Evolutionary conservation across 2,329 filamentous ascomycete genomes (phyloP).

Genomic region (Xylariaceae sp.): DNA sequence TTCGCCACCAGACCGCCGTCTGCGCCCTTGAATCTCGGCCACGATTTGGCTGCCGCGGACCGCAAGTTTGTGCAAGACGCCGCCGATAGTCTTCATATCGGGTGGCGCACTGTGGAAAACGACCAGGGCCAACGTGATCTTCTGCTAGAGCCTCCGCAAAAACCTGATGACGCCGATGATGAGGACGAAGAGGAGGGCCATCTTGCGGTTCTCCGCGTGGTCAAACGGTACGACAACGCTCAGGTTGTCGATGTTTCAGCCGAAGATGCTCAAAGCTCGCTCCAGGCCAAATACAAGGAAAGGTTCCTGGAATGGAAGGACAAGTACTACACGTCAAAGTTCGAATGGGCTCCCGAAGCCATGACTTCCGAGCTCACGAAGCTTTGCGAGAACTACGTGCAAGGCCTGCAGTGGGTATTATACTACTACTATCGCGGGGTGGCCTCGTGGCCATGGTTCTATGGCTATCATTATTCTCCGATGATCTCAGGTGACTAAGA

Average conservation of each 20-base stretch:
- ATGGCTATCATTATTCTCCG: conserved; percentile 91
- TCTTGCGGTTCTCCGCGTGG: conserved; percentile 74
- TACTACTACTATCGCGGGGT: conserved; percentile 98
- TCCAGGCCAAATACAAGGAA: conserved; percentile 78
- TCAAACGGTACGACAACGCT: conserved; percentile 87
- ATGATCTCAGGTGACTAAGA: conserved; percentile 69
- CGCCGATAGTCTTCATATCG: conserved; percentile 53
- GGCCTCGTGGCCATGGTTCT: conserved; percentile 98
- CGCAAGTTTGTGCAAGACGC: conserved; percentile 89
- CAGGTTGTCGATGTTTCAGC: conserved; percentile 71
- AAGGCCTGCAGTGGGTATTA: conserved; percentile 95
- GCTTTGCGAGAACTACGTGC: conserved; percentile 91
- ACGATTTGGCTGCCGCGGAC: conserved; percentile 69
- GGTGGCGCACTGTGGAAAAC: conserved; percentile 51
- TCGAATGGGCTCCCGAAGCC: conserved; percentile 75
- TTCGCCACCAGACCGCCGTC: conserved; percentile 66
- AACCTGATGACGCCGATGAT: conserved; percentile 42
- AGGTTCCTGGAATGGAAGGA: conserved; percentile 94
- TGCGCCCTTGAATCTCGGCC: conserved; percentile 64
- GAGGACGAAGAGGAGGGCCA: conserved; percentile 73
- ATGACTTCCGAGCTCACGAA: conserved; percentile 68
- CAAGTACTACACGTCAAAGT: conserved; percentile 85
- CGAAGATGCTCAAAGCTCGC: conserved; percentile 70
- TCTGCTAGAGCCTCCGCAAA: conserved; percentile 40
- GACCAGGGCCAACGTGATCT: conserved; percentile 48